Base-by-base conservation (phyloP, 2,329 filamentous ascomycete genomes). In the Furcasterigmium furcatum region DNA sequence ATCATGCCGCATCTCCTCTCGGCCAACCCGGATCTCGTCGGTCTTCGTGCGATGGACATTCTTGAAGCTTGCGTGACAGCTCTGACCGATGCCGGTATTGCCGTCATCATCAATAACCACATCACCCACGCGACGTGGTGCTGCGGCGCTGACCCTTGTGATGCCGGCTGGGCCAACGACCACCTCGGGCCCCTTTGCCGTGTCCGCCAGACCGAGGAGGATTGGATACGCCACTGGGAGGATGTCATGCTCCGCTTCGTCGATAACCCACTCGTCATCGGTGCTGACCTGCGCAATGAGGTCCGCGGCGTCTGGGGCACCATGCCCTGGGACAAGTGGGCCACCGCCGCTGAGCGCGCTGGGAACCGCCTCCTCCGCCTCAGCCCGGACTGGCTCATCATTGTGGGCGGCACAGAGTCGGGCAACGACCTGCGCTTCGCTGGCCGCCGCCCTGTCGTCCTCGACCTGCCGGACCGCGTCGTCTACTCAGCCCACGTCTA, bases 401-500 rank as follows among this genome's bases (percentile, higher is more conserved):
- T 88, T 36, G 79, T 87, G 36, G 84, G 84, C 62, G 84, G 84
- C 25, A 82, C 82, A 25, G 80, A 82, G 50, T 86, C 82, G 3
- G 76, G 79, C 45, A 87, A 87, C 62, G 81, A 87, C 62, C 68
- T 86, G 25, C 71, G 72, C 2, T 80, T 78, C 5, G 82, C 74
- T 4, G 64, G 65, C 4, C 57, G 61, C 14, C 73, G 82, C 13
- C 83, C 82, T 2, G 67, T 87, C n/a, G 61, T 64, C 39, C 73
- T 87, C 38, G 73, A 78, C 46, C 59, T 80, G 7, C 63, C 72
- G 7, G 60, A 79, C 54, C 70, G 73, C 20, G 70, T 87, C 21
- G 82, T 87, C 25, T 87, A 87, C 66, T 84, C 81, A 48, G 76
- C 80, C 3, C 84, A 87, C 60, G 82, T 86, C 19, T 87, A 87